Evolutionary conservation across 1,284 basidiomycete genomes (phyloP), one percentile per base, ranked within the genome.

Genomic region (Microbotryomycetes sp.): DNA sequence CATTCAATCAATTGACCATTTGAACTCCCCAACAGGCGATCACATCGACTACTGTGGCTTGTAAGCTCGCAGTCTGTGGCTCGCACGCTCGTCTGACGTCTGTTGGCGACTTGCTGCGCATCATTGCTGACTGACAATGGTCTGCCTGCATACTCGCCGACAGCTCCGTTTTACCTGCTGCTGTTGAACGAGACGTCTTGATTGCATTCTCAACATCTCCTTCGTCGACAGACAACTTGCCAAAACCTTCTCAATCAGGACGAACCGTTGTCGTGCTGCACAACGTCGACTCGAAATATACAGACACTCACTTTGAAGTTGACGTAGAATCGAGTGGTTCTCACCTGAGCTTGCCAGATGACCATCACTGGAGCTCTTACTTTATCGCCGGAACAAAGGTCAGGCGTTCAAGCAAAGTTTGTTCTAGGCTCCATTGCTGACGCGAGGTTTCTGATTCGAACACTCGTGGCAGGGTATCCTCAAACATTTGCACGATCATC

Each of bases 371-470:
- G 90, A 87, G 88, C 72, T 88, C 86, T 73, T 92, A 91, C 74
- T 84, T 91, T 71, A 90, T 90, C 74, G 88, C 87, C 15, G 84
- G 85, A 12, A 87, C 87, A 68, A 86, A 85, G 74, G 86, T 87
- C 58, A 59, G 75, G 71, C 32, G 56, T n/a, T 52, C 72, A 36
- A 22, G n/a, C 51, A 51, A 54, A 23, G 58, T 48, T 26, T 46
- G 29, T 23, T 57, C 36, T 51, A 29, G 2, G n/a, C 46, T 50
- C n/a, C 12, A 3, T 22, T 4, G 12, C 12, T 25, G n/a, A 29
- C 12, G 3, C 3, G 30, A 49, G 2, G 56, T 12, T 12, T n/a
- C 50, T 52, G 28, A 52, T 54, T n/a, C 46, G 3, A 9, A 26
- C 25, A 26, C 32, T 29, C 29, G 22, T 25, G 42, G 25, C 60